Base-by-base conservation (phyloP, 371 early-diverging fungal genomes). In the Polyrhizophydium stewartii region DNA sequence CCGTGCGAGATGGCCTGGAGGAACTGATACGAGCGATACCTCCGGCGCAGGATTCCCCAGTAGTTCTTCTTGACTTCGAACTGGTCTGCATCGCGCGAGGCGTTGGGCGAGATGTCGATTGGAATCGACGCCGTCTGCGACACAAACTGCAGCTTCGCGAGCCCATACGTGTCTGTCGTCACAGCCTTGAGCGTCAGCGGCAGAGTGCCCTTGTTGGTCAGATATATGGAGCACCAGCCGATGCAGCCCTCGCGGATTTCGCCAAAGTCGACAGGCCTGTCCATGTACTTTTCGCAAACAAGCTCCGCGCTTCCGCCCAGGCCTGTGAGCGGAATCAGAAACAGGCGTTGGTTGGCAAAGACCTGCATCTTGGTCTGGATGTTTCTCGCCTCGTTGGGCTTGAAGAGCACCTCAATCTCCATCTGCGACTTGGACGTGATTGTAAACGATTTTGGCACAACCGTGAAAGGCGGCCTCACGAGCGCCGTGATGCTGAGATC, bases 151-250 rank as follows among this genome's bases (percentile, higher is more conserved):
- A 83, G 28, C 50, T 74, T 69, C 24, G 81, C 60, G 28, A 77
- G 53, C 2, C 78, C 74, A 19, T 77, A 73, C 17, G 57, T 59
- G 16, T 69, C 65, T 1, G 79, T 69, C 0, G 74, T 66, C 7
- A 82, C 61, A 5, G 70, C 69, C 41, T 70, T 76, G 30, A 84
- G 51, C 12, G 60, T 59, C 31, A 84, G 63, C 22, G 84, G 81
- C 24, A 84, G 62, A 1, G 84, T 79, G 0, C 84, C 84, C 46
- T 74, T 76, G 66, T 84, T 84, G 6, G 79, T 81, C 19, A 82
- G 27, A 53, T 79, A 74, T 7, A 82, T 28, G 2, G 71, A 69
- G 21, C 77, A 58, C 72, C 70, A 84, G 9, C 76, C 77, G 25
- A 84, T 69, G 22, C 73, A 74, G 0, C 77, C 78, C 47, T 82